phyloP scores from a whole-genome alignment of 2,329 filamentous ascomycete genomes.

The Penicillium sp. region DNA sequence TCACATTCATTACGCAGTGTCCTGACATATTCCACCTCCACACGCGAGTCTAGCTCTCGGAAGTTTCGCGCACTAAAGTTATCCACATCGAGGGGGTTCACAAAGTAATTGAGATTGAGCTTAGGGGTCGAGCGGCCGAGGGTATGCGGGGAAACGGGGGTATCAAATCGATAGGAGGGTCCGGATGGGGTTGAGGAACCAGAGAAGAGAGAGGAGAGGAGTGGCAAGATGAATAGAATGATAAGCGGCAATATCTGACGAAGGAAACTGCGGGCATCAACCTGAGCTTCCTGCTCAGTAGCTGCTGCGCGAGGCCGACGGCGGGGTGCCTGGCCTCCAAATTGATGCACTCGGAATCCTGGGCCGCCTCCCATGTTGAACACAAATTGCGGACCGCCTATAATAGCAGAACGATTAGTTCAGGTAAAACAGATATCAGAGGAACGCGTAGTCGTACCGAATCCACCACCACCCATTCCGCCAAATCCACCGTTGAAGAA shows the following conservation, averaged over 20 bases:
- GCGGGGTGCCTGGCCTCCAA: slow-evolving; percentile 76
- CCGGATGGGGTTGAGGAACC: slow-evolving; percentile 54
- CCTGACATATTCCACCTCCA: slow-evolving; percentile 70
- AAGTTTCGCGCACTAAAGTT: slow-evolving; percentile 69
- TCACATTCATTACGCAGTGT: slow-evolving; percentile 71
- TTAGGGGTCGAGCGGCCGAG: slow-evolving; percentile 67
- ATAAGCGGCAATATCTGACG: slow-evolving; percentile 83
- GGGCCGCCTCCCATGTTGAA: slow-evolving; percentile 93
- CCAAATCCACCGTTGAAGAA: slow-evolving; percentile 79
- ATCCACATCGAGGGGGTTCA: slow-evolving; percentile 74
- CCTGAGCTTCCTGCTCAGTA: slow-evolving; percentile 51
- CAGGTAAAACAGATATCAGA: too few relatives aligned
- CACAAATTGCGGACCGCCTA: slow-evolving; percentile 77
- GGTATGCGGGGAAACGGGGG: slow-evolving; percentile 68
- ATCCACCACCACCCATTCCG: slow-evolving; percentile 55
- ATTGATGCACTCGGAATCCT: slow-evolving; percentile 91
- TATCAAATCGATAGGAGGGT: slow-evolving; percentile 75
- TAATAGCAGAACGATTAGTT: not conserved
- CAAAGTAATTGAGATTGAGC: slow-evolving; percentile 76
- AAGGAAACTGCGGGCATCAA: slow-evolving; percentile 54
- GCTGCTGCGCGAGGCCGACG: slow-evolving; percentile 68
- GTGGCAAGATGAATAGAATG: slow-evolving; percentile 80
- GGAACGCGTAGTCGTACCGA: slow-evolving; percentile 51
- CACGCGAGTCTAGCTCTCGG: slow-evolving; percentile 69
- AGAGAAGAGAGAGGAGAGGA: slow-evolving; percentile 76